Evolutionary conservation across 768 basidiomycete species (phyloP).

Genomic region (Lactifluus hygrophoroides): DNA sequence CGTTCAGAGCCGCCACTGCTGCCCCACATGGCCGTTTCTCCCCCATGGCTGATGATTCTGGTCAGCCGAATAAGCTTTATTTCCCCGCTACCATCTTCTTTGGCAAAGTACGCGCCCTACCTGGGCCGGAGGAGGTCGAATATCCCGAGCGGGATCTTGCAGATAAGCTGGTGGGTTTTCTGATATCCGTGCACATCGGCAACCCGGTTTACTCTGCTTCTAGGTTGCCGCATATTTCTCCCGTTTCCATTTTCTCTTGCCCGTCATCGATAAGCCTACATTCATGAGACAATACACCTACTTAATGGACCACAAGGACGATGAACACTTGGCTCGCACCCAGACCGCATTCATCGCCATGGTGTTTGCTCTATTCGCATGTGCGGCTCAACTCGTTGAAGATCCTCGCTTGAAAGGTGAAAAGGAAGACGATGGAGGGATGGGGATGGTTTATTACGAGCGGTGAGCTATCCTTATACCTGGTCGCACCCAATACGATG

Average conservation of each 20-base stretch:
- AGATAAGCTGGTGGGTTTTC: slow-evolving; percentile 65
- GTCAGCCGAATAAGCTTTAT: slow-evolving; percentile 76
- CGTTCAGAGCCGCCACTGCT: slow-evolving; percentile 68
- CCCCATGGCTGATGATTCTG: slow-evolving; percentile 77
- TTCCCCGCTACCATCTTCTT: slow-evolving; percentile 85
- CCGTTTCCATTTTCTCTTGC: slow-evolving; percentile 81
- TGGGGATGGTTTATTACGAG: slow-evolving; percentile 88
- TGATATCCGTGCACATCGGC: background rate
- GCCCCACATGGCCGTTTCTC: slow-evolving; percentile 70
- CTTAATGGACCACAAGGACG: slow-evolving; percentile 63
- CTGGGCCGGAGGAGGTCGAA: slow-evolving; percentile 79
- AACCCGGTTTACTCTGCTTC: slow-evolving; percentile 23
- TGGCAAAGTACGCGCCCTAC: slow-evolving; percentile 75
- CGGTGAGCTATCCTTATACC: slow-evolving; percentile 41
- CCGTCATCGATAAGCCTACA: slow-evolving; percentile 76
- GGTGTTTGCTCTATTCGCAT: slow-evolving; percentile 86
- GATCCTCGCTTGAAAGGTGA: slow-evolving; percentile 60
- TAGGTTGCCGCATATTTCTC: slow-evolving; percentile 85
- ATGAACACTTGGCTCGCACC: slow-evolving; percentile 42
- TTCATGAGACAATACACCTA: slow-evolving; percentile 65
- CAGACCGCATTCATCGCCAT: slow-evolving; percentile 75
- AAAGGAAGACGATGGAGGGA: slow-evolving; percentile 65
- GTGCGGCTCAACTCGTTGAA: slow-evolving; percentile 69
- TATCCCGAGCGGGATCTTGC: slow-evolving; percentile 79
- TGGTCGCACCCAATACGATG: background rate